Conservation (phyloP, 805 yeast species). For the Teunomyces stri region DNA sequence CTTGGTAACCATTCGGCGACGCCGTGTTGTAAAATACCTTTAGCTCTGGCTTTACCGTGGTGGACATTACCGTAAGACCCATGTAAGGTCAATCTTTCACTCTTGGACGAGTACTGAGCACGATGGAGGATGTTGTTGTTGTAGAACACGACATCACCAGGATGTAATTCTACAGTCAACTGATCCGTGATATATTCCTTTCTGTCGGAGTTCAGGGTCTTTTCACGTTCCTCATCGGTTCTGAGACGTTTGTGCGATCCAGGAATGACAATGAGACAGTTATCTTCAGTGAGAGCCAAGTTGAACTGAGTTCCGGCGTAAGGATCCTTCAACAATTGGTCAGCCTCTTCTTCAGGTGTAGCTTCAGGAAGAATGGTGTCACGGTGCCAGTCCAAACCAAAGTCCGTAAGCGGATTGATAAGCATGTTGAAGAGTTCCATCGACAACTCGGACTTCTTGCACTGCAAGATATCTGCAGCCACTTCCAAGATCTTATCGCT, state of each 20-base stretch:
- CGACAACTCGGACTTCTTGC: conserved; percentile 29
- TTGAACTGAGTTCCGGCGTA: conserved; percentile 52
- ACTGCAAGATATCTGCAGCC: conserved; percentile 44
- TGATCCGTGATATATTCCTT: conserved; percentile 40
- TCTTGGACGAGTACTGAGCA: conserved; percentile 38
- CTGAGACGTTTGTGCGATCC: conserved; percentile 46
- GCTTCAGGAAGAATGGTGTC: conserved; percentile 50
- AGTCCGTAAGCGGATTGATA: conserved; percentile 50
- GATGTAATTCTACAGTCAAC: conserved; percentile 38
- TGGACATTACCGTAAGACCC: conserved; percentile 49
- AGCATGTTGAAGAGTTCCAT: conserved; percentile 55
- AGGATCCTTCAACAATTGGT: conserved; percentile 35
- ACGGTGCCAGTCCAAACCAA: conserved; percentile 54
- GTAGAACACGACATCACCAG: conserved; percentile 52
- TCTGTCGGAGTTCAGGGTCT: conserved; percentile 31
- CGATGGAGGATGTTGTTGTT: conserved; percentile 51
- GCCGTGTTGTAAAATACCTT: conserved; percentile 54
- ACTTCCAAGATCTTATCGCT: conserved; percentile 36
- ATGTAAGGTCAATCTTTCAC: conserved; percentile 45
- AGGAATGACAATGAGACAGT: conserved; percentile 49
- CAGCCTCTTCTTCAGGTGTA: conserved; percentile 43
- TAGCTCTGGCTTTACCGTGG: conserved; percentile 43
- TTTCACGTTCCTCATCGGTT: conserved; percentile 42
- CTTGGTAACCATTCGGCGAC: conserved; percentile 46
- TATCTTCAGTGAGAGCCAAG: conserved; percentile 46